Percentiles rank a stretch among this genome's conserved stretches.
Evolutionary conservation across 306 rosid species (phyloP).

Genomic region (Vigna trinervia): DNA sequence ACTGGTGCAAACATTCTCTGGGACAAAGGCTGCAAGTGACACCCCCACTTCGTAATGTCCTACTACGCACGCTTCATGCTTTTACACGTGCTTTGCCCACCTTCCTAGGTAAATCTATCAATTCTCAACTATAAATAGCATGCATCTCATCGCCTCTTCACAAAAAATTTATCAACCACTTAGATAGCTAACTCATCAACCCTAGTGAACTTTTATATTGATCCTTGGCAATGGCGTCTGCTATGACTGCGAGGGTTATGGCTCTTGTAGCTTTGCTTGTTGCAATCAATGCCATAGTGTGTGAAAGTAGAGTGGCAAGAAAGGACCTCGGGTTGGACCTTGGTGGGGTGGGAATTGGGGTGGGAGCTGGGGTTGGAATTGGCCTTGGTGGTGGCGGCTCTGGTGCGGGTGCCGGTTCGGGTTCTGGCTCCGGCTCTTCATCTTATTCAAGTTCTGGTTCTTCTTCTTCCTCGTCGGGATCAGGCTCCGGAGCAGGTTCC

Average conservation of each 20-base stretch:
- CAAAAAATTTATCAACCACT: not conserved
- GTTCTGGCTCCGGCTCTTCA: conserved; percentile 21
- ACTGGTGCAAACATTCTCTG: not conserved
- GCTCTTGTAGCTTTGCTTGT: conserved; percentile 55
- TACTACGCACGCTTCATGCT: conserved; percentile 19
- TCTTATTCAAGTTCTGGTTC: conserved; percentile 54
- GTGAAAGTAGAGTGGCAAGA: conserved; percentile 63
- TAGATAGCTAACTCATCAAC: not conserved
- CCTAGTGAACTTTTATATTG: not conserved
- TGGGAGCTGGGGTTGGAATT: conserved; percentile 62
- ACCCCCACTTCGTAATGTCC: conserved; percentile 47
- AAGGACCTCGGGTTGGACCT: conserved; percentile 70
- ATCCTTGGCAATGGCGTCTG: conserved; percentile 31
- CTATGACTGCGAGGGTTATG: conserved; percentile 14
- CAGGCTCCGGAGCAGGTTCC: conserved; percentile 51
- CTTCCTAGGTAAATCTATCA: not conserved
- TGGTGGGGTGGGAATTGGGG: conserved; percentile 66
- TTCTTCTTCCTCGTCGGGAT: conserved; percentile 52
- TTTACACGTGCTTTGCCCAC: conserved; percentile 42
- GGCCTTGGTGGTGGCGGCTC: conserved; percentile 58
- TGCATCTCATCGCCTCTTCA: conserved; percentile 16
- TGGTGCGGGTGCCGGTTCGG: conserved; percentile 58
- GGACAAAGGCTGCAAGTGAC: conserved; percentile 15
- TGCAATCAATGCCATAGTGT: conserved; percentile 38
- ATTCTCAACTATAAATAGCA: conserved; percentile 47